Conservation (phyloP, 2,329 filamentous ascomycete genomes). For the Penicillium sp. region DNA sequence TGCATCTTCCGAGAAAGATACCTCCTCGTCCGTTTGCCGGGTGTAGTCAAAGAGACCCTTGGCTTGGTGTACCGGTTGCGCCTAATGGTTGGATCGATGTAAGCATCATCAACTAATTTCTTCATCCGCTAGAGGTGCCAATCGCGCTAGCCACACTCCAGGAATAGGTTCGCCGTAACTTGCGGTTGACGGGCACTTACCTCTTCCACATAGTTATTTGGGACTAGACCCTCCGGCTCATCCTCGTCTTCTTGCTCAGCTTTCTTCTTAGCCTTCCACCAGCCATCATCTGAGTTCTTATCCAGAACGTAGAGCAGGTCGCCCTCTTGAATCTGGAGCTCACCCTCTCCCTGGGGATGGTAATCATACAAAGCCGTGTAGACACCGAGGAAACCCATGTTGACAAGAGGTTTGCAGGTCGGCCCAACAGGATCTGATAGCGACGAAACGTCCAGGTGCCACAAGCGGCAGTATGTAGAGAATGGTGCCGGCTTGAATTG, state of each 20-base stretch:
- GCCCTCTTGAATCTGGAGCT: conserved; percentile 80
- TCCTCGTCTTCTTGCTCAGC: conserved; percentile 81
- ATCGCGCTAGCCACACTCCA: not conserved
- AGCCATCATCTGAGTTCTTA: conserved; percentile 75
- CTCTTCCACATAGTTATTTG: conserved; percentile 94
- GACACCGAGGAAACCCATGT: conserved; percentile 89
- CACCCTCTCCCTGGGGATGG: conserved; percentile 78
- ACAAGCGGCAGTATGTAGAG: conserved; percentile 11
- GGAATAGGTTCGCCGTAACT: not conserved
- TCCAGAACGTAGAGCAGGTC: conserved; percentile 87
- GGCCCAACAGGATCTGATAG: conserved; percentile 1
- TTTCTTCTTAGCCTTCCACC: conserved; percentile 97
- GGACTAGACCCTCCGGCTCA: conserved; percentile 85
- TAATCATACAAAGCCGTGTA: conserved; percentile 94
- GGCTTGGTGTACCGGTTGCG: conserved; percentile 66
- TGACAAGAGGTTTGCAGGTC: conserved; percentile 12
- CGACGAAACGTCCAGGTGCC: conserved; percentile 4
- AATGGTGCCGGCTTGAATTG: conserved; percentile 9
- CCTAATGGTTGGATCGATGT: conserved; percentile 47
- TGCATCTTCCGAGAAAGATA: conserved; percentile 91
- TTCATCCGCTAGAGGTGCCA: not conserved
- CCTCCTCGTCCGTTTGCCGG: conserved; percentile 93
- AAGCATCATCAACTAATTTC: conserved; percentile 2
- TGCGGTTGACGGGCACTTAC: conserved; percentile 53
- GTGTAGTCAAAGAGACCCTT: conserved; percentile 98